Percentiles rank a stretch among this genome's conserved stretches.
Conservation (phyloP, 306 rosid species). For the Malus fusca region DNA sequence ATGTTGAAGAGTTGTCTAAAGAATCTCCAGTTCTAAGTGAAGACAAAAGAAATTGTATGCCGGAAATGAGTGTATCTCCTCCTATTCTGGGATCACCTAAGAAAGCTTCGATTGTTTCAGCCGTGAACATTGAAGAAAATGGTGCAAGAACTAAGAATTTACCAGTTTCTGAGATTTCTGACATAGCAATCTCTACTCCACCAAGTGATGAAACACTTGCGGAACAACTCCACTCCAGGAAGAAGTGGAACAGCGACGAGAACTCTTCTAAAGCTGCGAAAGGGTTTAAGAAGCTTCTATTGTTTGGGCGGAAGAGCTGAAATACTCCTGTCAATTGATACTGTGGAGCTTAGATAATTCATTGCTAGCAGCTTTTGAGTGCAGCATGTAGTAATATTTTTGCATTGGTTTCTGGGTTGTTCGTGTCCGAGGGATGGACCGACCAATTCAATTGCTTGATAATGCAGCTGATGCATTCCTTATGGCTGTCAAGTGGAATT, state of each 20-base stretch:
- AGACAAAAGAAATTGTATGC: slow-evolving; percentile 29
- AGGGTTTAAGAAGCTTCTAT: slow-evolving; percentile 85
- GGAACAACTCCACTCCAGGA: slow-evolving; percentile 60
- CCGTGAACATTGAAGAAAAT: slow-evolving; percentile 25
- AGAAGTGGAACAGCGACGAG: slow-evolving; percentile 89
- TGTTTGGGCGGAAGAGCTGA: slow-evolving; percentile 75
- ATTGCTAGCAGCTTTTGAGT: slow-evolving; percentile 18
- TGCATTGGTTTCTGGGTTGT: slow-evolving; percentile 16
- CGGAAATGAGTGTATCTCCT: slow-evolving; percentile 30
- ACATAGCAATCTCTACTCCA: slow-evolving; percentile 55
- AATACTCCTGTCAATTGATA: slow-evolving; percentile 28
- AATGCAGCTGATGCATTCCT: slow-evolving; percentile 22
- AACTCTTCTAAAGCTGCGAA: slow-evolving; percentile 65
- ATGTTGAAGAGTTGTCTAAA: slow-evolving; percentile 25
- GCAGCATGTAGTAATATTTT: slow-evolving; percentile 4
- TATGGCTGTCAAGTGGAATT: slow-evolving; percentile 29
- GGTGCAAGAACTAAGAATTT: slow-evolving; percentile 26
- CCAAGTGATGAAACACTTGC: slow-evolving; percentile 31
- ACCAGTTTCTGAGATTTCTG: slow-evolving; percentile 33
- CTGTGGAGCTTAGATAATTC: slow-evolving; percentile 16
- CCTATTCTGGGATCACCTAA: slow-evolving; percentile 31
- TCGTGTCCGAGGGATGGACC: slow-evolving; percentile 12
- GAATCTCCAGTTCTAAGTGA: slow-evolving; percentile 35
- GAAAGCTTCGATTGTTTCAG: slow-evolving; percentile 25
- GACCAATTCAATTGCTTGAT: slow-evolving; percentile 25